phyloP scores from a whole-genome alignment of 2,329 filamentous ascomycete species.

The Alternaria hordeiaustralica region DNA sequence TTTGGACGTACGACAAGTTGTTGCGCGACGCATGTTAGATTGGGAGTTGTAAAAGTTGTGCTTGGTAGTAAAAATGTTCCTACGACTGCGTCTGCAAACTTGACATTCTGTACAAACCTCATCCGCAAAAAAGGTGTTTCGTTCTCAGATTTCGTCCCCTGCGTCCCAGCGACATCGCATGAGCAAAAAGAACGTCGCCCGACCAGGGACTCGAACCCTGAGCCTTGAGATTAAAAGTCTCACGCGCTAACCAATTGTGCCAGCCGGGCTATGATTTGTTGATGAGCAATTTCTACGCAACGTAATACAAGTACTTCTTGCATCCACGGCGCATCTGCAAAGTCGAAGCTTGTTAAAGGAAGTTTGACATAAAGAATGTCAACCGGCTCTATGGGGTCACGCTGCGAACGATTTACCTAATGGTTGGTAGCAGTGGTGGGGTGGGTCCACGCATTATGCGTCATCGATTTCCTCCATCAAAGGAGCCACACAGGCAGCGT shows the following conservation, averaged over 20 bases:
- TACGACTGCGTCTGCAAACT: background rate
- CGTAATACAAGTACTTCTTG: fast-evolving
- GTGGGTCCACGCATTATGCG: background rate
- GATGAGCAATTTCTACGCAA: background rate
- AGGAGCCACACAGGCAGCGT: background rate
- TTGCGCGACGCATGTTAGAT: background rate
- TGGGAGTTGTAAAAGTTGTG: background rate
- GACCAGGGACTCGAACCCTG: constrained; percentile 37
- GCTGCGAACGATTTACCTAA: background rate
- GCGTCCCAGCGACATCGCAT: background rate
- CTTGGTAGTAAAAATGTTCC: background rate
- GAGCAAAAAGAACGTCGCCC: constrained; percentile 11
- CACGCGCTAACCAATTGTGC: constrained; percentile 32
- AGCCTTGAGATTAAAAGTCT: constrained; percentile 40
- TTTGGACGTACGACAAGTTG: background rate
- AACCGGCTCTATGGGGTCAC: background rate
- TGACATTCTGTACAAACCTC: background rate
- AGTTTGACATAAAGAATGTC: background rate
- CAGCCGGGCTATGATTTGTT: constrained; percentile 4
- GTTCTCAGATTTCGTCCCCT: background rate
- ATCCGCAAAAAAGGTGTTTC: background rate
- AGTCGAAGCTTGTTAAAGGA: background rate
- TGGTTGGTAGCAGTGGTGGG: background rate
- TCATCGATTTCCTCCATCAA: background rate
- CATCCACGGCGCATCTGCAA: background rate